Conservation (phyloP, 1,284 basidiomycete genomes). For the Cryptococcus deneoformans region DNA sequence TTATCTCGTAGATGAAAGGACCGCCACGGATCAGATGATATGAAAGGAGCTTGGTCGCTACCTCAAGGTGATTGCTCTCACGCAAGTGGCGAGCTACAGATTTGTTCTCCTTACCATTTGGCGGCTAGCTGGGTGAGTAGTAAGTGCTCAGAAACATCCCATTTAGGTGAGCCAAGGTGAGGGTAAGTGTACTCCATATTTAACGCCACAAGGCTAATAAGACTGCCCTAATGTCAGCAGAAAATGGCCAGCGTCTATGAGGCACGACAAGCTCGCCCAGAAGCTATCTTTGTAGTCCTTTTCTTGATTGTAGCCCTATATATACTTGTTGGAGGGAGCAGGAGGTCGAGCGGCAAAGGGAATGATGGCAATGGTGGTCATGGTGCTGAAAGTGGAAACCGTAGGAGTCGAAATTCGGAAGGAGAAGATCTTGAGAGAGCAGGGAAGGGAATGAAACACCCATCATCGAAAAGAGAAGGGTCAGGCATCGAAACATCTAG, state of each 20-base stretch:
- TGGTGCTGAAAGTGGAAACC: background rate
- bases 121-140: too few relatives aligned
- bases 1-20: too few relatives aligned
- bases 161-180: too few relatives aligned
- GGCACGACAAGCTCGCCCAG: conserved; percentile 9
- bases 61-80: too few relatives aligned
- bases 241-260: background rate
- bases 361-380: background rate
- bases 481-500: background rate
- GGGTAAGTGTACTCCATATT: too few relatives aligned
- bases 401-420: background rate
- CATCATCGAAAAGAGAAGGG: background rate
- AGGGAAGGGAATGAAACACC: background rate
- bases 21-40: too few relatives aligned
- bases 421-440: background rate
- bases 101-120: too few relatives aligned
- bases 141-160: too few relatives aligned
- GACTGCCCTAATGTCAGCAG: too few relatives aligned
- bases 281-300: conserved; percentile 10
- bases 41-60: too few relatives aligned
- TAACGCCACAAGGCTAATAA: too few relatives aligned
- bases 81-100: too few relatives aligned
- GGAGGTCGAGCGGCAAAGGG: background rate
- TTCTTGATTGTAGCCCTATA: conserved; percentile 7
- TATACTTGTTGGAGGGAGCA: conserved; percentile 5